Conservation (phyloP, 2,329 filamentous ascomycete species). For the Leptographium lundbergii region DNA sequence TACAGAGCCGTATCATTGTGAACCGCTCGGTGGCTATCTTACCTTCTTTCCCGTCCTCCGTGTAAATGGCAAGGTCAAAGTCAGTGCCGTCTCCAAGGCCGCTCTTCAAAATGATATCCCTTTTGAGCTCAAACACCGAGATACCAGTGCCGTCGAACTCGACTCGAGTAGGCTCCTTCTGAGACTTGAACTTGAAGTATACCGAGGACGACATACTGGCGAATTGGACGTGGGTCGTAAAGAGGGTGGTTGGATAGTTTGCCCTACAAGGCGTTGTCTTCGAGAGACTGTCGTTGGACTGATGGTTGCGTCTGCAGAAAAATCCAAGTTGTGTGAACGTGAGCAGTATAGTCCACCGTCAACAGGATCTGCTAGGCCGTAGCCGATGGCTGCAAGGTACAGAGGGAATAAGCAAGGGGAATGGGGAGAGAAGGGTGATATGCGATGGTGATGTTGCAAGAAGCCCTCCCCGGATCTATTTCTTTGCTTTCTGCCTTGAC, state of each 20-base stretch:
- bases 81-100: slow-evolving; percentile 90
- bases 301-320: background rate
- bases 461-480: background rate
- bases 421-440: background rate
- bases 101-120: slow-evolving; percentile 93
- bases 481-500: background rate
- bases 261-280: background rate
- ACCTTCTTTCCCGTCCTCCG: slow-evolving; percentile 86
- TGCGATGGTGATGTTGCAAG: background rate
- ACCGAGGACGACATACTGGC: slow-evolving; percentile 83
- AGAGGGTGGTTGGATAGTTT: background rate
- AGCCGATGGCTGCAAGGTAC: background rate
- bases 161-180: slow-evolving; percentile 87
- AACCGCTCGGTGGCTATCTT: slow-evolving; percentile 21
- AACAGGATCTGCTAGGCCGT: background rate
- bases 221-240: background rate
- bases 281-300: background rate
- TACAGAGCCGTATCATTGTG: too few species aligned
- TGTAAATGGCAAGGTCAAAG: slow-evolving; percentile 90
- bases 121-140: slow-evolving; percentile 96
- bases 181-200: slow-evolving; percentile 99
- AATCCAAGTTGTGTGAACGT: background rate
- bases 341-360: background rate
- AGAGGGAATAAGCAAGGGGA: background rate
- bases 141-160: slow-evolving; percentile 97